Evolutionary conservation across 495 filamentous ascomycete species (phyloP).

Genomic region (Penicillium roqueforti): DNA sequence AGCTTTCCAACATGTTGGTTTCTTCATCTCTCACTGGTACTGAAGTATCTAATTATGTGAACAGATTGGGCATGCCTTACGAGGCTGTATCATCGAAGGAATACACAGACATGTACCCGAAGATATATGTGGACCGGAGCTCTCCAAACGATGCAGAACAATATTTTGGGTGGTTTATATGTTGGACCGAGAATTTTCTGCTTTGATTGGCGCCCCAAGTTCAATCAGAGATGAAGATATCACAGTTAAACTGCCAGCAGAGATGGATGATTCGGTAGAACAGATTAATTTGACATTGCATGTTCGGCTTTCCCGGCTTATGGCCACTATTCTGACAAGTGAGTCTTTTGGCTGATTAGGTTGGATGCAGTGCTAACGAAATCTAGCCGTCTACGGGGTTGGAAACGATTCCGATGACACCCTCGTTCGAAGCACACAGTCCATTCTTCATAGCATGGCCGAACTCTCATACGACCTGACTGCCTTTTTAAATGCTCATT

Average conservation of each 20-base stretch:
- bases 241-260: conserved; percentile 30
- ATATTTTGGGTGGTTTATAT: conserved; percentile 42
- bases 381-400: conserved; percentile 28
- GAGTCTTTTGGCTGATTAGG: background rate
- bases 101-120: conserved; percentile 35
- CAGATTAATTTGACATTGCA: conserved; percentile 29
- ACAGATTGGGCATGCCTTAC: conserved; percentile 36
- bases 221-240: conserved; percentile 39
- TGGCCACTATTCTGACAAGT: conserved; percentile 30
- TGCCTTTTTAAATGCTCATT: conserved; percentile 23
- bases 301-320: conserved; percentile 27
- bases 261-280: conserved; percentile 25
- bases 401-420: conserved; percentile 24
- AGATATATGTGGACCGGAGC: conserved; percentile 19
- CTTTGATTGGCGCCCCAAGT: conserved; percentile 35
- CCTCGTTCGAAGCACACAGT: conserved; percentile 28
- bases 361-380: background rate
- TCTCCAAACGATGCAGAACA: conserved; percentile 29
- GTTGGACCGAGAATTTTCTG: conserved; percentile 35
- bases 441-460: conserved; percentile 27
- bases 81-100: conserved; percentile 34
- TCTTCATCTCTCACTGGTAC: background rate
- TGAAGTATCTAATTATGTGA: background rate
- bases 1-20: conserved; percentile 34
- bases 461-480: conserved; percentile 28